phyloP scores from a whole-genome alignment of 1,284 basidiomycete species.

The Sporisorium iseilematis-ciliati region DNA sequence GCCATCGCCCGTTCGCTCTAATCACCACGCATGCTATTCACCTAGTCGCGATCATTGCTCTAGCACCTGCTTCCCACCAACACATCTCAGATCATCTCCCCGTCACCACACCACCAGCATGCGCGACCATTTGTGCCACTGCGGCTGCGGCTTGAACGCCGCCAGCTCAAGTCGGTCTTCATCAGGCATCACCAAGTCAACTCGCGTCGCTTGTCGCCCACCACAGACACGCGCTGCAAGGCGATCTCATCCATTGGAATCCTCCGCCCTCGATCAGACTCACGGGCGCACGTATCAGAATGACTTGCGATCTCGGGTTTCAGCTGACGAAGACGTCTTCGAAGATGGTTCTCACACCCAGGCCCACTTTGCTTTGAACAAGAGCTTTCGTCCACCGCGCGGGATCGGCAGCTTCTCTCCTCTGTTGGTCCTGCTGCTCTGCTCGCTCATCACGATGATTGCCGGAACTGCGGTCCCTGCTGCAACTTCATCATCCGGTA shows the following conservation, averaged over 20 bases:
- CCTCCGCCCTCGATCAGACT: too few species aligned
- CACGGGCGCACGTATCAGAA: neutral
- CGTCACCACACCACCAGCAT: slow-evolving; percentile 1
- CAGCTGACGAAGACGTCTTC: neutral
- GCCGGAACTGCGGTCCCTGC: slow-evolving; percentile 9
- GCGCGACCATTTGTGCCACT: slow-evolving; percentile 24
- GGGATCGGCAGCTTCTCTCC: neutral
- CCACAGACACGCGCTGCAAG: neutral
- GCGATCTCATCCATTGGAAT: neutral
- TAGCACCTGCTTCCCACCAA: neutral
- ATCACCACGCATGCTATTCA: slow-evolving; percentile 1
- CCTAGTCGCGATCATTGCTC: slow-evolving; percentile 5
- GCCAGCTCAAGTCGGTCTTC: slow-evolving; percentile 29
- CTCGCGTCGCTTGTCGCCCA: slow-evolving; percentile 2
- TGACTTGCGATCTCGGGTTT: neutral
- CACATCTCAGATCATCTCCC: neutral
- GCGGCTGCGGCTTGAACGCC: slow-evolving; percentile 33
- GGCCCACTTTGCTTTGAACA: neutral
- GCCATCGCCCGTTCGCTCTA: neutral
- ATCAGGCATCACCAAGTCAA: neutral
- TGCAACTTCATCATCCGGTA: slow-evolving; percentile 1
- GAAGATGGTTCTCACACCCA: neutral
- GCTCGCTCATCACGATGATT: slow-evolving; percentile 1
- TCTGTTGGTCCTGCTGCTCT: slow-evolving; percentile 12
- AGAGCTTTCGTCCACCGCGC: neutral